Base-by-base conservation (phyloP, 495 filamentous ascomycete species). In the Aspergillus ellipticus region DNA sequence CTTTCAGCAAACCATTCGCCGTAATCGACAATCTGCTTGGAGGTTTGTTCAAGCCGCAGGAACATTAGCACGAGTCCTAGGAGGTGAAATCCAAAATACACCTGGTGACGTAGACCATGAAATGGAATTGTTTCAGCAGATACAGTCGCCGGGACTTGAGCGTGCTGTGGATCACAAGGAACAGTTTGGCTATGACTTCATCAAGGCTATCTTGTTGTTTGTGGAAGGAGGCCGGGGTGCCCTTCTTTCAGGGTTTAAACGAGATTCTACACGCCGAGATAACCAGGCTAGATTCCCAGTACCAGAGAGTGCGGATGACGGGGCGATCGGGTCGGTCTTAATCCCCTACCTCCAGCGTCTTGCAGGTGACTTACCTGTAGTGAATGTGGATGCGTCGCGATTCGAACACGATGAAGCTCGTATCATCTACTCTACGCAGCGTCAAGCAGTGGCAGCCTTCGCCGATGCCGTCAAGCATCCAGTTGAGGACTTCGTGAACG, bases 1-100 rank as follows among this genome's bases (percentile, higher is more conserved):
- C 4, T 60, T 83, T 6, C 82, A 88, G 59, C 76, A 81, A 58
- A 76, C 78, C 4, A 72, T 86, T 17, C 83, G 85, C 16, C 70
- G 68, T 8, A 75, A 84, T 49, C 82, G 87, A 21, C 76, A 83
- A 37, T 72, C 79, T 16, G 69, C 79, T n/a, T 80, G 83, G 61
- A 71, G 83, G 42, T 89, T 89, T 65, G 77, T 88, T 5, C 86
- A 88, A 68, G 86, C 85, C n/a, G 74, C 83, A 21, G 87, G 86
- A 22, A 81, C 81, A 8, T 63, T 89, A 17, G 71, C 82, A 15
- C 68, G 75, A 21, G 74, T 79, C 6, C 67, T 89, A 15, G 82
- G 82, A 48, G 79, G 79, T 8, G 67, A 66, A 47, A 52, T 78
- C 0, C 70, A 72, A 20, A 73, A 65, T 10, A 65, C 67, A 15